Base-by-base conservation (phyloP, 345 rosid species). In the Alliaria petiolata region DNA sequence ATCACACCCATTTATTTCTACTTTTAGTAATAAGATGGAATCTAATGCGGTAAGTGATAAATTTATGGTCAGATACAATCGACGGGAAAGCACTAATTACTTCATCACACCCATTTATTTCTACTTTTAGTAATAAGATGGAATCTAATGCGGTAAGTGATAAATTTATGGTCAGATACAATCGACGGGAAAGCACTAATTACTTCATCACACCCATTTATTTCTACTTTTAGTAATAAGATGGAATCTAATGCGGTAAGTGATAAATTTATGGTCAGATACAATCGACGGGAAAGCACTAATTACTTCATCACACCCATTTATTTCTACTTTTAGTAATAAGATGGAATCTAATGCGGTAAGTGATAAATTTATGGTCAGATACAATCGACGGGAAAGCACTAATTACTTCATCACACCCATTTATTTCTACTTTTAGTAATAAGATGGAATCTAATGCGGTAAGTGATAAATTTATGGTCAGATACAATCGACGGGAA, bases 381-480 rank as follows among this genome's bases (percentile, higher is more conserved):
- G 38, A 6, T 19, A 47, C 38, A 26, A 26, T 26, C 30, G 25
- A 64, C 3, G 31, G 34, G 34, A 56, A 65, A 3, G 19, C 66
- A 39, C 38, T 57, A 72, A 56, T 28, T 46, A 34, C 55, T 57
- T 55, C 40, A n/a, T n/a, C n/a, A n/a, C n/a, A n/a, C n/a, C n/a
- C 13, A 25, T 59, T 14, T 39, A 7, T 25, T 20, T 31, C 15
- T 52, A 38, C 38, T 66, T n/a, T 35, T 11, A 16, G 62, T 20
- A 42, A 13, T 30, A 50, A 22, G 4, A 35, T n/a, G 59, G 3
- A n/a, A 9, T 8, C 0, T n/a, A 40, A 52, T 7, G 36, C 25
- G 3, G 39, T 44, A 28, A 54, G n/a, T 22, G 54, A 49, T 0
- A 49, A 10, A 17, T 61, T 61, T 42, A 60, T 17, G 26, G 28